Base-by-base conservation (phyloP, 164 flowering plant genomes). In the Magnolia officinalis region DNA sequence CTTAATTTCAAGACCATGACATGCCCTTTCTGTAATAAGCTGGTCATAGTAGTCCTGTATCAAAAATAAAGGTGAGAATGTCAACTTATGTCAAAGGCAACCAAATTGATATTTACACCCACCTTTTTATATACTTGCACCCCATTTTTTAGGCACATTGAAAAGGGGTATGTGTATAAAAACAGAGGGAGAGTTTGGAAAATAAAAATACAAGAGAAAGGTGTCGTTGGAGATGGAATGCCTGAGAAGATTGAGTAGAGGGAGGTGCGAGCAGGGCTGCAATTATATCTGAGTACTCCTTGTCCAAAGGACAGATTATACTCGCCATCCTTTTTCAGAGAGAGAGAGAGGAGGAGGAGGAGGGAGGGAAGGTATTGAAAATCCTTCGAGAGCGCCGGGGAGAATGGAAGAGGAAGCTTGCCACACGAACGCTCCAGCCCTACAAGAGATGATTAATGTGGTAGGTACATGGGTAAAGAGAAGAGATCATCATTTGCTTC, bases 211-310 rank as follows among this genome's bases (percentile, higher is more conserved):
- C 18, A 21, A 69, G 24, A 77, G 67, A 58, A 16, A 20, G 59
- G 61, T 45, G 68, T 26, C 21, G 21, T 58, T 51, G 18, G 72
- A 49, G 0, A 55, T 2, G 4, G 71, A 26, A 49, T 81, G 78
- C 98, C 94, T 92, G 89, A 29, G 86, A 87, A 80, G 89, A 84
- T 26, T 50, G 83, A 71, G 88, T 79, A 29, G 96, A 75, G 51
- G 92, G 93, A 66, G 92, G 86, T 21, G 75, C 70, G 64, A 95
- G 96, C 78, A 93, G 95, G 78, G 90, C 85, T 23, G 92, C 80
- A 79, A 95, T 85, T 82, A 87, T 79, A 68, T 75, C 71, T 49
- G 89, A 76, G 81, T 72, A 84, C 68, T 85, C 81, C 2, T 70
- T 65, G 66, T 91, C 94, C 67, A 81, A 74, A n/a, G 75, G 26